Percentiles rank a stretch among this genome's conserved stretches.
phyloP scores from a whole-genome alignment of 129 eudicot species.

The Lonicera japonica region DNA sequence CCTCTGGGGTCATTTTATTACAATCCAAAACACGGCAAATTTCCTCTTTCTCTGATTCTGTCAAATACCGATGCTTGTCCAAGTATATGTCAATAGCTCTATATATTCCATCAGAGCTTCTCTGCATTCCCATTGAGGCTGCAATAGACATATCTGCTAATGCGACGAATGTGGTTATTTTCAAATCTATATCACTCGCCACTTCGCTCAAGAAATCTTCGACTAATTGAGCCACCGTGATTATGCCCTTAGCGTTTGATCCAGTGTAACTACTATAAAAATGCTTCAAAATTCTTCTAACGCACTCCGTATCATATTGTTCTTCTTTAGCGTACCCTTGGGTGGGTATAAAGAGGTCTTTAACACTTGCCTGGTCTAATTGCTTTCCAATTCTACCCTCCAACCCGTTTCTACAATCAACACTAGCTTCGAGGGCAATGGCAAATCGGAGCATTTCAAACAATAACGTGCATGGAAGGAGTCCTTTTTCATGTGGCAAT shows the following conservation, averaged over 20 bases:
- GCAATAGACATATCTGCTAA: conserved; percentile 50
- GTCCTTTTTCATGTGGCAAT: conserved; percentile 37
- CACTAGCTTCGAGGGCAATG: conserved; percentile 27
- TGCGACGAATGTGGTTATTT: conserved; percentile 28
- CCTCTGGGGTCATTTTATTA: conserved; percentile 46
- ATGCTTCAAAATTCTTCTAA: conserved; percentile 49
- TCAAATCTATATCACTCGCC: conserved; percentile 45
- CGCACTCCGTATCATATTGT: conserved; percentile 44
- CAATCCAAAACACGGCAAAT: conserved; percentile 59
- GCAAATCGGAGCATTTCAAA: conserved; percentile 53
- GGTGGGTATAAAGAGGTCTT: conserved; percentile 49
- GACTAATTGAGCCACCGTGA: conserved; percentile 46
- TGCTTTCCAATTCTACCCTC: conserved; percentile 58
- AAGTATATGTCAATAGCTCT: conserved; percentile 50
- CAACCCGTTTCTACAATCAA: conserved; percentile 37
- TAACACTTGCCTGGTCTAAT: conserved; percentile 41
- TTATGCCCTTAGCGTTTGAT: conserved; percentile 17
- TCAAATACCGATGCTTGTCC: conserved; percentile 53
- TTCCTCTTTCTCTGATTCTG: conserved; percentile 51
- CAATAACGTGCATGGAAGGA: conserved; percentile 36
- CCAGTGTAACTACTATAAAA: conserved; percentile 33
- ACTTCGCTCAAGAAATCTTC: conserved; percentile 52
- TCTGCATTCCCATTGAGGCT: conserved; percentile 27
- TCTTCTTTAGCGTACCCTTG: conserved; percentile 52
- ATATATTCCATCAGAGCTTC: conserved; percentile 50